Evolutionary conservation across 129 eudicot species (phyloP).

Genomic region (Centaurea solstitialis): DNA sequence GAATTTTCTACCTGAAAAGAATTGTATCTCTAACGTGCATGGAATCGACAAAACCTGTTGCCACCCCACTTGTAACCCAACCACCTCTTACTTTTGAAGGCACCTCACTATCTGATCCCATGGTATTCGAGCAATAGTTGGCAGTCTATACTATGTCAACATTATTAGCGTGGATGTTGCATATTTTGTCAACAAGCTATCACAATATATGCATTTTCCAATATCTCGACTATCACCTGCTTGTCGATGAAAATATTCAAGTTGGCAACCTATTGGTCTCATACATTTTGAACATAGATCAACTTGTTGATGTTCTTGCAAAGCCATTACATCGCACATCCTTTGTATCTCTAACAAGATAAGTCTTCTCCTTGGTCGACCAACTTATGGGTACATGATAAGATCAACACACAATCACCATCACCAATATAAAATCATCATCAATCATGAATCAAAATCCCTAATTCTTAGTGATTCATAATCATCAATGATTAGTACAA

Average conservation of each 20-base stretch:
- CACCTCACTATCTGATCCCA: background rate
- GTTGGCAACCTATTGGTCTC: background rate
- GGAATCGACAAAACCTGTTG: background rate
- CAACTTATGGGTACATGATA: background rate
- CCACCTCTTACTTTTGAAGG: background rate
- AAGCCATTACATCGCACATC: background rate
- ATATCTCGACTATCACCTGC: background rate
- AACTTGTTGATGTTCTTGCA: background rate
- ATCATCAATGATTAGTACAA: too few species aligned
- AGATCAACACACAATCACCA: too few species aligned
- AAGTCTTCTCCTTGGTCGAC: background rate
- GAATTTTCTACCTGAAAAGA: background rate
- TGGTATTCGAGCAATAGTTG: background rate
- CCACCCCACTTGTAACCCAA: constrained; percentile 4
- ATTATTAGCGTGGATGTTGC: background rate
- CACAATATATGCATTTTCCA: constrained; percentile 12
- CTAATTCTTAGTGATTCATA: too few species aligned
- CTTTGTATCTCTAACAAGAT: background rate
- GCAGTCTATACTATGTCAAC: background rate
- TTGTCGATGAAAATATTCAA: background rate
- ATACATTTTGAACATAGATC: background rate
- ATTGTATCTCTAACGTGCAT: background rate
- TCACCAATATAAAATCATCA: too few species aligned
- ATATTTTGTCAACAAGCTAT: constrained; percentile 13
- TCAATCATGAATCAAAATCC: too few species aligned